These are phyloP conservation scores for Dactylorhiza incarnata DNA, from an alignment of 106 monocot species.

Conservation along the genomic window DNA sequence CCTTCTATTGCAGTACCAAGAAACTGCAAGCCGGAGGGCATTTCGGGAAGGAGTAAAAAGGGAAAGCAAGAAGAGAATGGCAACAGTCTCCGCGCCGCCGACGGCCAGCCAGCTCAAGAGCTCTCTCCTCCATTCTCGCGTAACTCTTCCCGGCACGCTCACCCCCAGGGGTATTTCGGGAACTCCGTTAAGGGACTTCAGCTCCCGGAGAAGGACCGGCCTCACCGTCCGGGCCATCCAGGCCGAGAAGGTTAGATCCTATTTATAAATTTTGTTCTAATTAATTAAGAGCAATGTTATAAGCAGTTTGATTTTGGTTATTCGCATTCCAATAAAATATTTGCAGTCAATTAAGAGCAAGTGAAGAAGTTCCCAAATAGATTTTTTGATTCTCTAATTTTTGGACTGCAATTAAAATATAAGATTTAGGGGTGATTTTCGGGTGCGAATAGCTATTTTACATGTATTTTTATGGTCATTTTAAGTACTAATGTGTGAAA, in stretches of 20 bases:
- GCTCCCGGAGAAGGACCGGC: conserved; percentile 30
- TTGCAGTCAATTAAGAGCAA: no score
- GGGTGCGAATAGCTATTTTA: no score
- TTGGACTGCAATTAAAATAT: no score
- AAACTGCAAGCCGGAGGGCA: neutral
- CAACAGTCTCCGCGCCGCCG: neutral
- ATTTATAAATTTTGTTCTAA: no score
- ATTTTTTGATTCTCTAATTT: no score
- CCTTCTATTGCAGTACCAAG: neutral
- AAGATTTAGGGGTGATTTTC: no score
- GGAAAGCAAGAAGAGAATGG: neutral
- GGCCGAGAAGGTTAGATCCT: conserved; percentile 61
- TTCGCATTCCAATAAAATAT: no score
- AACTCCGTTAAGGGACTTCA: conserved; percentile 28
- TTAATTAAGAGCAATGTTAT: no score
- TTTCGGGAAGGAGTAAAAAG: neutral
- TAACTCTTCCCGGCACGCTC: conserved; percentile 13
- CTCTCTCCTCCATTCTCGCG: conserved; percentile 23
- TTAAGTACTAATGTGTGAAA: no score
- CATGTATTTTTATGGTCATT: no score
- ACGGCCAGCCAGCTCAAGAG: conserved; percentile 32
- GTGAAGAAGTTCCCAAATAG: no score
- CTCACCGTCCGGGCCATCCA: conserved; percentile 70
- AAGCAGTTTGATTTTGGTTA: no score
- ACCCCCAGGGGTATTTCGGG: conserved; percentile 59